phyloP scores from a whole-genome alignment of 2,329 filamentous ascomycete genomes.

The Penicillium nordicum region DNA sequence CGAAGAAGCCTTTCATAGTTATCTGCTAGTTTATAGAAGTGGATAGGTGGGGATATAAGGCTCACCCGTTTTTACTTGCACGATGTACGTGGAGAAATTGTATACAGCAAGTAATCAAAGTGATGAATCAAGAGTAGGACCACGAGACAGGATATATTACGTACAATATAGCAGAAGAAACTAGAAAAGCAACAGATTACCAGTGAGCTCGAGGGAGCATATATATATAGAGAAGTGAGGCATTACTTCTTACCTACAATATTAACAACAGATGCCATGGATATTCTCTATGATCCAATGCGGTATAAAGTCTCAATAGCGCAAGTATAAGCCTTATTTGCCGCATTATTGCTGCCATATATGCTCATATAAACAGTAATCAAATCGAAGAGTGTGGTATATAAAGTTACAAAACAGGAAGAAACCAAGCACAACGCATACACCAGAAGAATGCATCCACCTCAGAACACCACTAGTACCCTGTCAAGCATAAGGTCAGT shows the following conservation, averaged over 20 bases:
- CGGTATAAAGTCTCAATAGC: not conserved
- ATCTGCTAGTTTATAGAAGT: not conserved
- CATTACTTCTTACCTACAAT: not conserved
- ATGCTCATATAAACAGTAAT: not conserved
- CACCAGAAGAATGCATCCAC: not conserved
- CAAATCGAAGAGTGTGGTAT: constrained; percentile 12
- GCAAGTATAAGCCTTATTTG: too few species aligned
- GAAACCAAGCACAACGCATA: not conserved
- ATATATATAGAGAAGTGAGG: not conserved
- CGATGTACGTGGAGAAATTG: not conserved
- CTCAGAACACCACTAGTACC: not conserved
- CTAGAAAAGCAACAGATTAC: not conserved
- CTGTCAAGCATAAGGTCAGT: not conserved
- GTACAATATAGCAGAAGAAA: not conserved
- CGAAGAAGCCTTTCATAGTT: not conserved
- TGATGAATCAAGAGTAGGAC: not conserved
- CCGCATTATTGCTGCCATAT: not conserved
- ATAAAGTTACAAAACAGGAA: constrained; percentile 3
- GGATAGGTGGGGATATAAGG: not conserved
- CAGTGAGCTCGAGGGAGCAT: not conserved
- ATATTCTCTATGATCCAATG: too few species aligned
- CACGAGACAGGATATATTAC: not conserved
- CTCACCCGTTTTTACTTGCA: not conserved
- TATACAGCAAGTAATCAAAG: not conserved
- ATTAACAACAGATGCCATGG: not conserved